Conservation (phyloP, 371 early-diverging fungal genomes). For the Umbelopsis sp. region DNA sequence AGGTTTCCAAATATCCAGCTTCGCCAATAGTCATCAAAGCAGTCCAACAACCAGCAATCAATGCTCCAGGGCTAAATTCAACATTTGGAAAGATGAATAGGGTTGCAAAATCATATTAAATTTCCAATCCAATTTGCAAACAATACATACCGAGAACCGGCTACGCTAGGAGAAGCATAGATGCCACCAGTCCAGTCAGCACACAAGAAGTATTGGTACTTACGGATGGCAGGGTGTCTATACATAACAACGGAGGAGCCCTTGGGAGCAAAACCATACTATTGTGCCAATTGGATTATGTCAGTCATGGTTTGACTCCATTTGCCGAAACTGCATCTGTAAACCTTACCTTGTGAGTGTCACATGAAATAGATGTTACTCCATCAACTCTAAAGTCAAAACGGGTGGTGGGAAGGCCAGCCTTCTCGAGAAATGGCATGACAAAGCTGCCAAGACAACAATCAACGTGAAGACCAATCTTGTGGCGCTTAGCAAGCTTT, state of each 20-base stretch:
- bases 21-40: conserved; percentile 89
- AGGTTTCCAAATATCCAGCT: conserved; percentile 83
- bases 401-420: conserved; percentile 80
- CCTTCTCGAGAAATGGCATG: conserved; percentile 91
- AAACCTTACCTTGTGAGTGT: conserved; percentile 85
- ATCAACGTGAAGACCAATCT: conserved; percentile 93
- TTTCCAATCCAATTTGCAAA: background rate
- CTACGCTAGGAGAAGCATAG: conserved; percentile 92
- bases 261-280: conserved; percentile 96
- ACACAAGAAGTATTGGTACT: conserved; percentile 88
- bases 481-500: conserved; percentile 78
- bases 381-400: conserved; percentile 94
- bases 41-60: conserved; percentile 97
- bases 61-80: conserved; percentile 77
- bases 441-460: conserved; percentile 97
- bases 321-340: too few species aligned
- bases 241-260: conserved; percentile 97
- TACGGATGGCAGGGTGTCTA: conserved; percentile 72
- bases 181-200: conserved; percentile 97
- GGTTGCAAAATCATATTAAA: background rate
- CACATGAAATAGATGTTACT: conserved; percentile 95
- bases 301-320: too few species aligned
- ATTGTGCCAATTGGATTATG: background rate
- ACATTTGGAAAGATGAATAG: background rate
- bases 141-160: conserved; percentile 77